phyloP scores from a whole-genome alignment of 306 rosid species.

The Prunus fruticosa region DNA sequence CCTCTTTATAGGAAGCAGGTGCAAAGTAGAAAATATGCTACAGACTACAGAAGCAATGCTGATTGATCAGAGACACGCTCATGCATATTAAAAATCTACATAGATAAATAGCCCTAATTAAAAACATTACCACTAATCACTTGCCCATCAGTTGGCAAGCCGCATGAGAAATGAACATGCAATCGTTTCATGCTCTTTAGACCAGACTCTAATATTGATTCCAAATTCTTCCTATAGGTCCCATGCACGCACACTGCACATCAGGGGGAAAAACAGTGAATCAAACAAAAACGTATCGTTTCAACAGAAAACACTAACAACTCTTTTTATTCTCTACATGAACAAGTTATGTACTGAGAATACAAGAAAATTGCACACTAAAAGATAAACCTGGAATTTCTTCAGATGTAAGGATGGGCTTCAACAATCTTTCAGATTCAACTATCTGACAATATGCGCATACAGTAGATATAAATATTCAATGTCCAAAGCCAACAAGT shows the following conservation, averaged over 20 bases:
- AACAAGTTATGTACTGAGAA: background rate
- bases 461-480: background rate
- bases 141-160: conserved; percentile 89
- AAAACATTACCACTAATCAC: conserved; percentile 77
- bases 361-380: background rate
- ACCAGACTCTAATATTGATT: conserved; percentile 75
- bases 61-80: background rate
- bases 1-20: background rate
- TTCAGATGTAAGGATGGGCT: conserved; percentile 70
- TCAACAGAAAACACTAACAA: background rate
- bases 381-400: conserved; percentile 64
- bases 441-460: conserved; percentile 58
- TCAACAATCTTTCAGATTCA: conserved; percentile 78
- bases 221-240: conserved; percentile 71
- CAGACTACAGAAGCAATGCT: background rate
- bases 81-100: background rate
- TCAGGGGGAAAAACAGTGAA: conserved; percentile 8
- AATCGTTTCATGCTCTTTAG: conserved; percentile 84
- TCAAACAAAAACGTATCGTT: conserved; percentile 1
- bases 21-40: background rate
- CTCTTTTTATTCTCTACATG: background rate
- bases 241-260: conserved; percentile 92
- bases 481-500: background rate
- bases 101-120: background rate
- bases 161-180: conserved; percentile 87